Evolutionary conservation across 1,139 yeast genomes (phyloP).

Genomic region (Torulaspora globosa): DNA sequence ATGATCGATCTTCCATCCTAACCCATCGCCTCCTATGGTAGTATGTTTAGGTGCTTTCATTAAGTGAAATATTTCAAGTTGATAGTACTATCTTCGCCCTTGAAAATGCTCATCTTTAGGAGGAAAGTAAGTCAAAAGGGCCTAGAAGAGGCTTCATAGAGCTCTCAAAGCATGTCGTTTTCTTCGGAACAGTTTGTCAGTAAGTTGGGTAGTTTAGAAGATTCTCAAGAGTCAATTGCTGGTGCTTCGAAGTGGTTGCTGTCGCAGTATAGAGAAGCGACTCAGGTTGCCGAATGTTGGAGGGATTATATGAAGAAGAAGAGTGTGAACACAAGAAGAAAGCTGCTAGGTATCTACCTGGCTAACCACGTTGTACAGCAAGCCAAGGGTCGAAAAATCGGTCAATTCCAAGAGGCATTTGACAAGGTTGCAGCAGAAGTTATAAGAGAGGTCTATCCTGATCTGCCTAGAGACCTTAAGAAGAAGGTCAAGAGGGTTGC

Average conservation of each 20-base stretch:
- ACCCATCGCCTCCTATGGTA: not conserved
- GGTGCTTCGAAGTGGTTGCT: conserved; percentile 84
- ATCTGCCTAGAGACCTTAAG: conserved; percentile 38
- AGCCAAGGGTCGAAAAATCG: conserved; percentile 61
- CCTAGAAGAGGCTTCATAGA: not conserved
- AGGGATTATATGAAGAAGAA: conserved; percentile 34
- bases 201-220: conserved; percentile 61
- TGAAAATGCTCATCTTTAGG: not conserved
- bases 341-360: conserved; percentile 62
- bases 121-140: not conserved
- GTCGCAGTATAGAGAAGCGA: conserved; percentile 67
- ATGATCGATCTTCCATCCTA: conserved; percentile 6
- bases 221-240: conserved; percentile 83
- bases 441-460: conserved; percentile 26
- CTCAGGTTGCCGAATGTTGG: conserved; percentile 64
- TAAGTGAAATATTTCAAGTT: conserved; percentile 6
- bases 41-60: not conserved
- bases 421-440: conserved; percentile 45
- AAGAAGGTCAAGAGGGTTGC: conserved; percentile 63
- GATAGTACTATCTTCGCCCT: conserved; percentile 1
- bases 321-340: conserved; percentile 43
- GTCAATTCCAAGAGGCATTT: conserved; percentile 60
- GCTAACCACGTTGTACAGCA: conserved; percentile 86
- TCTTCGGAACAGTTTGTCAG: conserved; percentile 52
- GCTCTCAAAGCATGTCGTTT: conserved; percentile 45